phyloP scores from a whole-genome alignment of 2,329 filamentous ascomycete species.

The Davidsoniella virescens region DNA sequence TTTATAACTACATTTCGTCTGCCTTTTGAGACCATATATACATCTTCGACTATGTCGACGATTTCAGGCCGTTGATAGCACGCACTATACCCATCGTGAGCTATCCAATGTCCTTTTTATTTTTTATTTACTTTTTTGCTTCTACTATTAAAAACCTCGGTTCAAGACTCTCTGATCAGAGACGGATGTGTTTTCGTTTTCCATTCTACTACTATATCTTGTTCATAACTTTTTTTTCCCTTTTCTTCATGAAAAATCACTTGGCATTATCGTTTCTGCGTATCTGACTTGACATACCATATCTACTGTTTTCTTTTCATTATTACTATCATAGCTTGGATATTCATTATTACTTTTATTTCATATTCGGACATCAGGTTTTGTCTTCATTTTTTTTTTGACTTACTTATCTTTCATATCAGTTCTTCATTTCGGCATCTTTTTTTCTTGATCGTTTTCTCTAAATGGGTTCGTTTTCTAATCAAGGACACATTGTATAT shows the following conservation, averaged over 20 bases:
- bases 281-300: neutral
- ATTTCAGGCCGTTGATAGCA: too few relatives aligned
- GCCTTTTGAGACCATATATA: too few relatives aligned
- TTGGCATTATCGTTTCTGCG: neutral
- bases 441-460: too few relatives aligned
- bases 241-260: neutral
- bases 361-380: neutral
- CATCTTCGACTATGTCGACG: too few relatives aligned
- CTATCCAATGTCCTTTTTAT: neutral
- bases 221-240: too few relatives aligned
- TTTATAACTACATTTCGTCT: too few relatives aligned
- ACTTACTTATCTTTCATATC: conserved; percentile 6
- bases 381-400: too few relatives aligned
- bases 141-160: neutral
- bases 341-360: neutral
- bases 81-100: too few relatives aligned
- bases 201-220: too few relatives aligned
- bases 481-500: too few relatives aligned
- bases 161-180: neutral
- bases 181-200: neutral
- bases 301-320: neutral
- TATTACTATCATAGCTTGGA: neutral
- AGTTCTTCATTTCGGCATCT: neutral
- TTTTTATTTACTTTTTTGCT: conserved; percentile 1
- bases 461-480: too few relatives aligned